A percentile compares a stretch with the other conserved stretches of the same genome.
Conservation (phyloP, 805 yeast species). For the Wickerhamiella parazyma region DNA sequence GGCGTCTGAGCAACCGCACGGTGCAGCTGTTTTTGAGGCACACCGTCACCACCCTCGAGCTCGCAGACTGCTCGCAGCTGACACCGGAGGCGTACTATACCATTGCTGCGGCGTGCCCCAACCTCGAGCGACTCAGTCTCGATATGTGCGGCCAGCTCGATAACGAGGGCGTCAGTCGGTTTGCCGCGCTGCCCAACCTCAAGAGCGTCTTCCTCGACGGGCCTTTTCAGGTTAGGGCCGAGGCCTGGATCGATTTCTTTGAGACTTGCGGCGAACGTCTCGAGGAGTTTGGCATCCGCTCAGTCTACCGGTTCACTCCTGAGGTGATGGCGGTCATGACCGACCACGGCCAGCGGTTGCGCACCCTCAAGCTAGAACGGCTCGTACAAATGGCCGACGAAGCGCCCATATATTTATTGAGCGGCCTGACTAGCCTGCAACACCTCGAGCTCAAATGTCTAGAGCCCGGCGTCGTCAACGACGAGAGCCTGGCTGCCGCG, state of each 20-base stretch:
- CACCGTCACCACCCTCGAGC: slow-evolving; percentile 41
- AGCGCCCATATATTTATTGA: slow-evolving; percentile 46
- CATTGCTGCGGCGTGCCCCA: slow-evolving; percentile 70
- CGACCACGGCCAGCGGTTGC: slow-evolving; percentile 42
- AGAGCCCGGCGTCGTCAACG: slow-evolving; percentile 46
- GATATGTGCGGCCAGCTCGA: slow-evolving; percentile 91
- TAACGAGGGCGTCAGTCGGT: slow-evolving; percentile 57
- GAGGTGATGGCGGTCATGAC: slow-evolving; percentile 50
- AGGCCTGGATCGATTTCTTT: slow-evolving; percentile 67
- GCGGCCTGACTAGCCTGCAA: slow-evolving; percentile 40
- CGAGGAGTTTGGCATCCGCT: slow-evolving; percentile 46
- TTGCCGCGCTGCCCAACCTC: slow-evolving; percentile 42
- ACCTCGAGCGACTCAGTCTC: slow-evolving; percentile 48
- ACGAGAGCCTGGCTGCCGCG: slow-evolving; percentile 49
- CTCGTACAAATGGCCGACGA: slow-evolving; percentile 57
- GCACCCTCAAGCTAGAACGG: slow-evolving; percentile 46
- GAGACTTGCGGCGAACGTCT: slow-evolving; percentile 42
- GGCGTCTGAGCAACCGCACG: slow-evolving; percentile 65
- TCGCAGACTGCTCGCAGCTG: slow-evolving; percentile 88
- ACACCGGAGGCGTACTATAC: slow-evolving; percentile 48
- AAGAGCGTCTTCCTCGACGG: slow-evolving; percentile 63
- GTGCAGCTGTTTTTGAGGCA: slow-evolving; percentile 60
- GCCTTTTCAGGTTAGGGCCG: slow-evolving; percentile 68
- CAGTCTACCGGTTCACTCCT: slow-evolving; percentile 72
- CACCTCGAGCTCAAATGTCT: slow-evolving; percentile 60